Evolutionary conservation across 148 eudicot genomes (phyloP).

Genomic region (Vaccinium macrocarpon): DNA sequence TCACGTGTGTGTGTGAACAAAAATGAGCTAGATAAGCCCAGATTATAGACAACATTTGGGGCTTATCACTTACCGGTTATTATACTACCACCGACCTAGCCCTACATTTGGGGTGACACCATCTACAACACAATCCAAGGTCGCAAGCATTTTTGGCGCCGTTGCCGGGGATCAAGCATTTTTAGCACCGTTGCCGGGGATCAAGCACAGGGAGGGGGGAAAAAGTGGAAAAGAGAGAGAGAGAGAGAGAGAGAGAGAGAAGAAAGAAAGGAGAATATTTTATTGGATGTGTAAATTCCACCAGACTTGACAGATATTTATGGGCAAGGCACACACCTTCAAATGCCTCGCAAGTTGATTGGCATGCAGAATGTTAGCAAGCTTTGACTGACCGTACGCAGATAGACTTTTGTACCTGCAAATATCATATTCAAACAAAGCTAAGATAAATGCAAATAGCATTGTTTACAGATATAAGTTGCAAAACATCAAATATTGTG

Average conservation of each 20-base stretch:
- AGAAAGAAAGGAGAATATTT: not conserved
- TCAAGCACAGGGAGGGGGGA: too few relatives aligned
- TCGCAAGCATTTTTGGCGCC: too few relatives aligned
- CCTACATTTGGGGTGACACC: too few relatives aligned
- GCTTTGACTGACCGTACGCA: conserved; percentile 94
- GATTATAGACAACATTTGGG: too few relatives aligned
- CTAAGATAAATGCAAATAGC: not conserved
- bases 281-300: not conserved
- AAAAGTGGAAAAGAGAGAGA: not conserved
- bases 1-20: too few relatives aligned
- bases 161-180: too few relatives aligned
- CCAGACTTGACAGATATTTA: not conserved
- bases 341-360: conserved; percentile 67
- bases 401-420: conserved; percentile 58
- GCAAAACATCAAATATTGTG: not conserved
- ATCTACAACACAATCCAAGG: too few relatives aligned
- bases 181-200: too few relatives aligned
- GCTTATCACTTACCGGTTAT: too few relatives aligned
- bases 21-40: too few relatives aligned
- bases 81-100: too few relatives aligned
- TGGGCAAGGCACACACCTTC: conserved; percentile 39
- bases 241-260: too few relatives aligned
- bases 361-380: conserved; percentile 81
- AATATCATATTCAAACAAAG: not conserved
- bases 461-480: not conserved